Evolutionary conservation across 2,329 filamentous ascomycete species (phyloP).

Genomic region (Immersiporthe knoxdaviesiana): DNA sequence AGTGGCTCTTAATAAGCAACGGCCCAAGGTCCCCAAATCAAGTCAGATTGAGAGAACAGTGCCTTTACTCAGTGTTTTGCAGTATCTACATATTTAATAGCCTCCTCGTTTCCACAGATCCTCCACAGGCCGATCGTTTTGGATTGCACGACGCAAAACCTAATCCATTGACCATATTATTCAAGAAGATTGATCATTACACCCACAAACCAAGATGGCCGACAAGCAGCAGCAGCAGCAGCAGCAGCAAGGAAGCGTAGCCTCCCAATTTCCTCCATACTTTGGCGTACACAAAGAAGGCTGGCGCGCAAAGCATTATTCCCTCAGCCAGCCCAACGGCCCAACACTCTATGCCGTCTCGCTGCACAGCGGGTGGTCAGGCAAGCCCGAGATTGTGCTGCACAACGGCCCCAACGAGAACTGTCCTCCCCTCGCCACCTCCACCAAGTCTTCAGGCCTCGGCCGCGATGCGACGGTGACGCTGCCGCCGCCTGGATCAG

Average conservation of each 20-base stretch:
- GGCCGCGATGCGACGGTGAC: conserved; percentile 32
- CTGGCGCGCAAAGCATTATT: not conserved
- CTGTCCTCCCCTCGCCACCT: conserved; percentile 37
- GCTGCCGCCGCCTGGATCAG: not conserved
- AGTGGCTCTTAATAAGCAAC: not conserved
- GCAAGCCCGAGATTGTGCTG: conserved; percentile 39
- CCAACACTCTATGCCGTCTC: conserved; percentile 39
- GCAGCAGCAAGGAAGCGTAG: not conserved
- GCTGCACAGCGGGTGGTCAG: conserved; percentile 35
- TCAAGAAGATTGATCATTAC: too few relatives aligned
- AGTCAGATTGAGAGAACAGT: too few relatives aligned
- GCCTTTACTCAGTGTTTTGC: too few relatives aligned
- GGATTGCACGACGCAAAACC: too few relatives aligned
- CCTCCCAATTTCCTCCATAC: not conserved
- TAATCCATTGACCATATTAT: too few relatives aligned
- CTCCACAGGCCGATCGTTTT: too few relatives aligned
- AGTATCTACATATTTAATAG: too few relatives aligned
- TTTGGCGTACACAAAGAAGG: not conserved
- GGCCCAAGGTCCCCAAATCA: too few relatives aligned
- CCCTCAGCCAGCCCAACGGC: conserved; percentile 34
- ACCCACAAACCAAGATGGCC: not conserved
- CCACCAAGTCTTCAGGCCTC: conserved; percentile 30
- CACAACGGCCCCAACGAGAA: conserved; percentile 39
- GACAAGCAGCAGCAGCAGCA: not conserved
- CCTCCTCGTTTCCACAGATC: too few relatives aligned